These are phyloP conservation scores for Aspergillus piperis DNA, from an alignment of 2,329 filamentous ascomycete genomes.

Conservation along the genomic window DNA sequence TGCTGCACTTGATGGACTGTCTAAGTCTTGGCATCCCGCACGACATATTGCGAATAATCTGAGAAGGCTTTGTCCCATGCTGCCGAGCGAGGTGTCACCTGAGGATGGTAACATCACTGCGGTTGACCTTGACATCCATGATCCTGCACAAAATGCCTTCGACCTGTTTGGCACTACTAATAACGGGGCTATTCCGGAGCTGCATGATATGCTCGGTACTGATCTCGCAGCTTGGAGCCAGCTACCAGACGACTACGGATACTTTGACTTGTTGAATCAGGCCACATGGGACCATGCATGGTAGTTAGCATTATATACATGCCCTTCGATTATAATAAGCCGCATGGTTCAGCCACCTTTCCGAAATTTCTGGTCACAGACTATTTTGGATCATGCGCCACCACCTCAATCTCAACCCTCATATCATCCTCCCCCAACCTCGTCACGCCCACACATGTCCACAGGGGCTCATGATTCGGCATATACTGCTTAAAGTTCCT, in stretches of 20 bases:
- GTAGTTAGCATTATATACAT: no score
- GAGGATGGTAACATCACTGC: background rate
- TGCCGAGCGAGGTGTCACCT: background rate
- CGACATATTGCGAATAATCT: conserved; percentile 2
- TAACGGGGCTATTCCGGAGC: background rate
- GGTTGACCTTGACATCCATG: background rate
- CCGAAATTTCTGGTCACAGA: no score
- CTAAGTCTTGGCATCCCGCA: conserved; percentile 8
- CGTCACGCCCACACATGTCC: conserved; percentile 57
- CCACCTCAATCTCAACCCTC: conserved; percentile 62
- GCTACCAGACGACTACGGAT: background rate
- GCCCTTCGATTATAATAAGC: no score
- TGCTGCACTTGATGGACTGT: conserved; percentile 9
- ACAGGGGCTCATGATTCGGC: conserved; percentile 56
- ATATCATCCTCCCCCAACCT: conserved; percentile 53
- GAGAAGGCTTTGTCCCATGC: background rate
- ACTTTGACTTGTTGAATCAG: conserved; percentile 2
- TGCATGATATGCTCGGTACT: background rate
- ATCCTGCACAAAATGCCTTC: no score
- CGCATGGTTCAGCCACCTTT: no score
- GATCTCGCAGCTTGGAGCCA: background rate
- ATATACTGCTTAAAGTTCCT: conserved; percentile 54
- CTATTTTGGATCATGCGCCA: conserved; percentile 43
- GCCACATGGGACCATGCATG: background rate
- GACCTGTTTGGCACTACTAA: background rate